These are phyloP conservation scores for Hygrophorus pudorinus DNA, from an alignment of 768 basidiomycete species.

Conservation along the genomic window DNA sequence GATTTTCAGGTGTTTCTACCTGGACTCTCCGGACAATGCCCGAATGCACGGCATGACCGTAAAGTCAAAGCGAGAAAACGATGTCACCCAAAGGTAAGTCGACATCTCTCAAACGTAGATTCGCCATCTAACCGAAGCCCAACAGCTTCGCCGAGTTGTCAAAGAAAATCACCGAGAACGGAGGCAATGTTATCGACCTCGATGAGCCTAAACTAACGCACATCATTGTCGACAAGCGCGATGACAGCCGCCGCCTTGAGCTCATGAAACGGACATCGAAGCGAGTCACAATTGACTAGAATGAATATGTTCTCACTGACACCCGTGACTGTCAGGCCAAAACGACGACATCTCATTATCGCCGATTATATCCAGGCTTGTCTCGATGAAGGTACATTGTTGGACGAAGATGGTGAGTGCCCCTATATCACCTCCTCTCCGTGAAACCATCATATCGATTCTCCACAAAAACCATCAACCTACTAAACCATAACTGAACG, in stretches of 20 bases:
- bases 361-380: constrained; percentile 71
- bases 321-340: constrained; percentile 46
- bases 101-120: not conserved
- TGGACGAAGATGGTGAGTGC: constrained; percentile 73
- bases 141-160: constrained; percentile 47
- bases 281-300: constrained; percentile 38
- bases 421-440: no score
- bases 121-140: constrained; percentile 5
- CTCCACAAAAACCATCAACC: no score
- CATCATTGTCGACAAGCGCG: constrained; percentile 74
- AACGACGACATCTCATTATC: constrained; percentile 68
- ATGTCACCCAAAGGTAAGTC: constrained; percentile 44
- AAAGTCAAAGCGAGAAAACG: constrained; percentile 40
- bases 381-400: constrained; percentile 71
- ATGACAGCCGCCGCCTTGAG: constrained; percentile 60
- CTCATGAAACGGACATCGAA: constrained; percentile 63
- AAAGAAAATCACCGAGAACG: constrained; percentile 50
- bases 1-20: constrained; percentile 65
- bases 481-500: no score
- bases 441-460: no score
- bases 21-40: constrained; percentile 77
- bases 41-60: constrained; percentile 49
- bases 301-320: constrained; percentile 1
- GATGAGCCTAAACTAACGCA: constrained; percentile 79
- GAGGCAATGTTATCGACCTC: constrained; percentile 62